These are phyloP conservation scores for Debaryomycetaceae sp. DNA, from an alignment of 1,139 yeast genomes.

Conservation along the genomic window DNA sequence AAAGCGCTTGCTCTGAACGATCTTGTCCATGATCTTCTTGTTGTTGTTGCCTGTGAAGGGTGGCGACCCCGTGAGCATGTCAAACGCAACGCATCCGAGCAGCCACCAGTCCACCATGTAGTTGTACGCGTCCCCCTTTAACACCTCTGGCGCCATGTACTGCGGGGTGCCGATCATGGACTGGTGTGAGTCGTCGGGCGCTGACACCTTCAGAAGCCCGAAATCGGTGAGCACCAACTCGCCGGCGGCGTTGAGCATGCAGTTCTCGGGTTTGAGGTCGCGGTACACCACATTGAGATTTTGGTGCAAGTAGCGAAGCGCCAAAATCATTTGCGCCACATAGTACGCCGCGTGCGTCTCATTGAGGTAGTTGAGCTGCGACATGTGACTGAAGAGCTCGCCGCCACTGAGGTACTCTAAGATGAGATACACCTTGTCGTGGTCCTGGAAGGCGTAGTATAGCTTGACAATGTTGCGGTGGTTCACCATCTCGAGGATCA, in stretches of 20 bases:
- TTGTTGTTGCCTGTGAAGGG: constrained; percentile 92
- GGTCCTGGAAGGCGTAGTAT: constrained; percentile 87
- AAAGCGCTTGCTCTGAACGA: constrained; percentile 58
- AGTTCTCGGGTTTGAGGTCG: constrained; percentile 91
- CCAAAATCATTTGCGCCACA: constrained; percentile 82
- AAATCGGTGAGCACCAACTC: constrained; percentile 86
- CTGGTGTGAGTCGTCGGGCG: constrained; percentile 40
- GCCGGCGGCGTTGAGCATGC: constrained; percentile 75
- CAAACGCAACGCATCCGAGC: constrained; percentile 83
- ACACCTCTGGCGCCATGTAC: constrained; percentile 94
- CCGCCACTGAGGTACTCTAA: constrained; percentile 93
- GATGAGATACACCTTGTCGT: constrained; percentile 70
- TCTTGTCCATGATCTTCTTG: constrained; percentile 76
- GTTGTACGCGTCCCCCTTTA: constrained; percentile 82
- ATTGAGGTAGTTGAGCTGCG: constrained; percentile 45
- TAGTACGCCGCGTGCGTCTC: constrained; percentile 80
- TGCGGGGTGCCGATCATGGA: constrained; percentile 93
- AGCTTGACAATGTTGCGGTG: constrained; percentile 89
- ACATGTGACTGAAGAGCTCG: constrained; percentile 80
- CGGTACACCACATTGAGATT: constrained; percentile 81
- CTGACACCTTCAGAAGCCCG: constrained; percentile 78
- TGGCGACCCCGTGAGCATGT: constrained; percentile 85
- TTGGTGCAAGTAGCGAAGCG: constrained; percentile 70
- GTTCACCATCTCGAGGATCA: constrained; percentile 41
- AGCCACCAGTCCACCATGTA: constrained; percentile 97